Conservation (phyloP, 2,329 filamentous ascomycete species). For the Mollisiaceae sp. region DNA sequence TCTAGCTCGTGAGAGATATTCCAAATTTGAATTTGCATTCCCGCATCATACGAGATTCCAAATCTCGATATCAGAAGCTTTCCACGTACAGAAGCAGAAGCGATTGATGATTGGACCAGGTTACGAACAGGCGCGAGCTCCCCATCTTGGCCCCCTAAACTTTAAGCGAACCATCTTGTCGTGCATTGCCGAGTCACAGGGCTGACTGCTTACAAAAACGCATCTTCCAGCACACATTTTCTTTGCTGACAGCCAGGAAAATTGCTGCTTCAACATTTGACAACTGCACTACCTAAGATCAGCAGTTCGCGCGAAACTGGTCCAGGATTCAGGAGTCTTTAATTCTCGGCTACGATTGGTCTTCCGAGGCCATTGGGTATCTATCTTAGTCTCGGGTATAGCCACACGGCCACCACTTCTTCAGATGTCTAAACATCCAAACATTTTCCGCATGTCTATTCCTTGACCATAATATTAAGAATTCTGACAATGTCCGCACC, state of each 20-base stretch:
- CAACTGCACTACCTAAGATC: not conserved
- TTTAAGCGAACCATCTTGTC: conserved; percentile 1
- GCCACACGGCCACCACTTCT: not conserved
- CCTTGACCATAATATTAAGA: not conserved
- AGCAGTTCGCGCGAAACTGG: not conserved
- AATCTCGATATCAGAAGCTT: not conserved
- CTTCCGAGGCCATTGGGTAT: no score
- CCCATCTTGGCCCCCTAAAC: not conserved
- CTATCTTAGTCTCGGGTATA: no score
- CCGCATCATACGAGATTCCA: no score
- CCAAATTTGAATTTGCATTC: no score
- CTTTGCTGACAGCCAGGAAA: not conserved
- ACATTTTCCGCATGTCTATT: not conserved
- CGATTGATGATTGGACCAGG: not conserved
- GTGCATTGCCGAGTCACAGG: not conserved
- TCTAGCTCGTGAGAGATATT: no score
- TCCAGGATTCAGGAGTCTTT: not conserved
- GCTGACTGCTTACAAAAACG: not conserved
- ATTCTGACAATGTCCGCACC: not conserved
- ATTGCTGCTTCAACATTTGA: not conserved
- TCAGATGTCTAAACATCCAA: not conserved
- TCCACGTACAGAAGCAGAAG: not conserved
- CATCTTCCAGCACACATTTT: not conserved
- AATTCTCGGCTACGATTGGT: not conserved
- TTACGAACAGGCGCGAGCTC: not conserved